Conservation (phyloP, 2,329 filamentous ascomycete genomes). For the Fusarium verrucosum region DNA sequence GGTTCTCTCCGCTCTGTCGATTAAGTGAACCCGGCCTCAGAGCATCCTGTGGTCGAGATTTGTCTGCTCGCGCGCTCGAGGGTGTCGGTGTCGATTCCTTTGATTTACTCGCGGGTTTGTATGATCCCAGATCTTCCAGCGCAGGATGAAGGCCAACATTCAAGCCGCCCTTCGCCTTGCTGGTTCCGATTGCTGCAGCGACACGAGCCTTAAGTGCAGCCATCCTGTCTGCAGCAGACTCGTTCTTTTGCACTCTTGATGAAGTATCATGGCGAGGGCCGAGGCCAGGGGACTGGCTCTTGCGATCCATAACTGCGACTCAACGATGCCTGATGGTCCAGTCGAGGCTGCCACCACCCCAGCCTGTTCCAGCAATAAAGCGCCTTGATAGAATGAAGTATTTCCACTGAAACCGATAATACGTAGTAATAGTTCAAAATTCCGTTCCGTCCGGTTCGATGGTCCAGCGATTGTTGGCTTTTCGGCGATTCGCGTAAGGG, state of each 20-base stretch:
- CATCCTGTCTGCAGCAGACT: slow-evolving; percentile 70
- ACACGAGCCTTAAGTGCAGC: slow-evolving; percentile 84
- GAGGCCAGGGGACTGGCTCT: slow-evolving; percentile 60
- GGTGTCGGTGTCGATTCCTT: slow-evolving; percentile 39
- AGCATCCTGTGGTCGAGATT: slow-evolving; percentile 24
- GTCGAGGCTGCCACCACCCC: neutral
- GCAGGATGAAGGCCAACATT: slow-evolving; percentile 82
- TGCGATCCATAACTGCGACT: slow-evolving; percentile 59
- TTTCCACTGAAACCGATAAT: neutral
- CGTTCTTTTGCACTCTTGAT: slow-evolving; percentile 64
- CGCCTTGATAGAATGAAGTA: neutral
- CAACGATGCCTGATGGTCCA: neutral
- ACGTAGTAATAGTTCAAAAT: neutral
- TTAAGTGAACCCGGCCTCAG: slow-evolving; percentile 33
- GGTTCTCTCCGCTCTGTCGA: slow-evolving; percentile 62
- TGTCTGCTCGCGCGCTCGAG: slow-evolving; percentile 27
- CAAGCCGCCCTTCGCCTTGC: slow-evolving; percentile 71
- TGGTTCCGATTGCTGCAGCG: slow-evolving; percentile 73
- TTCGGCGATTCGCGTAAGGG: neutral
- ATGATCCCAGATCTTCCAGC: slow-evolving; percentile 66
- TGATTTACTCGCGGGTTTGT: slow-evolving; percentile 56
- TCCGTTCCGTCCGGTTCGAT: neutral
- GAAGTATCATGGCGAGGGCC: slow-evolving; percentile 64
- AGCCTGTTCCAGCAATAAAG: neutral
- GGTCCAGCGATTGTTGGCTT: neutral